These are phyloP conservation scores for Colletotrichum tropicale DNA, from an alignment of 2,329 filamentous ascomycete species.

Conservation along the genomic window DNA sequence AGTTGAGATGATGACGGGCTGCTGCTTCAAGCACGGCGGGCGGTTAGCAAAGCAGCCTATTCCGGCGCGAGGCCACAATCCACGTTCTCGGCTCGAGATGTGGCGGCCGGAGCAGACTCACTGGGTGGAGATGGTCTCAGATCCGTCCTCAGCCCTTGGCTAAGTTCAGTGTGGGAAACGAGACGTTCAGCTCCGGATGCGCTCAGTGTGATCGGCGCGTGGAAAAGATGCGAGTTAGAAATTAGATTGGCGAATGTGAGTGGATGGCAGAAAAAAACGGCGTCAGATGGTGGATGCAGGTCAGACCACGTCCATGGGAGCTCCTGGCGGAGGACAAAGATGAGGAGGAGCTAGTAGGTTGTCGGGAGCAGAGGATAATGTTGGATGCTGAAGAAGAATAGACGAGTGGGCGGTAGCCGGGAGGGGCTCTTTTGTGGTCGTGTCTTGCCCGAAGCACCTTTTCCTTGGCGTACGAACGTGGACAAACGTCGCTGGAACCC, in stretches of 20 bases:
- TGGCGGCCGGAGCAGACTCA: slow-evolving; percentile 15
- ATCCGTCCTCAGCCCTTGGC: slow-evolving; percentile 10
- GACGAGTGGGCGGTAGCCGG: neutral
- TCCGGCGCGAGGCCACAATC: slow-evolving; percentile 4
- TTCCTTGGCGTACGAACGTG: slow-evolving; percentile 7
- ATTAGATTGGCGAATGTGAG: neutral
- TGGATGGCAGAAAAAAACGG: neutral
- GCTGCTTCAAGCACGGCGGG: neutral
- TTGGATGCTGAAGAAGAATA: neutral
- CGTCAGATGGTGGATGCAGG: neutral
- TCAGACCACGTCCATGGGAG: slow-evolving; percentile 11
- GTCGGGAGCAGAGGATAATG: neutral
- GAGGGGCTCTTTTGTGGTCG: slow-evolving; percentile 2
- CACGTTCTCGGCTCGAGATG: slow-evolving; percentile 19
- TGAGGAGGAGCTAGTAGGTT: neutral
- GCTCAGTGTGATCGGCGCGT: slow-evolving; percentile 5
- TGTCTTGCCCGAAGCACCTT: neutral
- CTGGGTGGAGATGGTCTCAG: slow-evolving; percentile 14
- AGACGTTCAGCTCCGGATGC: slow-evolving; percentile 7
- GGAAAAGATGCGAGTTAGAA: neutral
- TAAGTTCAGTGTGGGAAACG: neutral
- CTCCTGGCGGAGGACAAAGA: neutral
- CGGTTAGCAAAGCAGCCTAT: slow-evolving; percentile 12
- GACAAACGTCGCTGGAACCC: neutral
- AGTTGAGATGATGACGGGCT: neutral